Evolutionary conservation across 345 rosid species (phyloP).

Genomic region (Dovyalis caffra): DNA sequence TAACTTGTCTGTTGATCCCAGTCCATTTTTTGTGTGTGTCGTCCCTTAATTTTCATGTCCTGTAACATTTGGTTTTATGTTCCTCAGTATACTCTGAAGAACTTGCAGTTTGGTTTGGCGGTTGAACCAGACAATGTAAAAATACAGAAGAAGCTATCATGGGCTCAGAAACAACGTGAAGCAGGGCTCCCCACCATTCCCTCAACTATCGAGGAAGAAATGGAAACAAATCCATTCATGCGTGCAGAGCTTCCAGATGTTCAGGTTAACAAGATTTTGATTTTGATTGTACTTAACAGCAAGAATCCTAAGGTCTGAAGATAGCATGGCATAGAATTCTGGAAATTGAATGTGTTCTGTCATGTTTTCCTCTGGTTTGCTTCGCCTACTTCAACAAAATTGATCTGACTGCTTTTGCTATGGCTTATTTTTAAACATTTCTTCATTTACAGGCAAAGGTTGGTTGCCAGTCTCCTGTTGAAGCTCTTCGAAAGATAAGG

Average conservation of each 20-base stretch:
- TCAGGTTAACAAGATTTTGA: constrained; percentile 32
- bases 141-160: constrained; percentile 62
- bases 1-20: neutral
- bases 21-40: neutral
- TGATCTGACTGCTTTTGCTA: neutral
- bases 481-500: constrained; percentile 62
- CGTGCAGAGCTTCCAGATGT: constrained; percentile 64
- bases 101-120: constrained; percentile 76
- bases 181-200: constrained; percentile 81
- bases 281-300: neutral
- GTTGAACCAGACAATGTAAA: constrained; percentile 73
- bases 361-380: neutral
- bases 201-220: constrained; percentile 81
- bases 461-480: constrained; percentile 60
- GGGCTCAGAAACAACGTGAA: constrained; percentile 76
- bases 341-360: neutral
- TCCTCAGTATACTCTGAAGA: constrained; percentile 83
- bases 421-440: neutral
- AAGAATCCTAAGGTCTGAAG: neutral
- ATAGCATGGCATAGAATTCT: neutral
- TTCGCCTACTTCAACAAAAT: neutral
- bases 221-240: constrained; percentile 85
- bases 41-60: neutral
- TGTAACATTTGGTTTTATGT: constrained; percentile 1
- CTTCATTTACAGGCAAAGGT: constrained; percentile 45